Evolutionary conservation across 148 eudicot genomes (phyloP).

Genomic region (Amaranthus hypochondriacus): DNA sequence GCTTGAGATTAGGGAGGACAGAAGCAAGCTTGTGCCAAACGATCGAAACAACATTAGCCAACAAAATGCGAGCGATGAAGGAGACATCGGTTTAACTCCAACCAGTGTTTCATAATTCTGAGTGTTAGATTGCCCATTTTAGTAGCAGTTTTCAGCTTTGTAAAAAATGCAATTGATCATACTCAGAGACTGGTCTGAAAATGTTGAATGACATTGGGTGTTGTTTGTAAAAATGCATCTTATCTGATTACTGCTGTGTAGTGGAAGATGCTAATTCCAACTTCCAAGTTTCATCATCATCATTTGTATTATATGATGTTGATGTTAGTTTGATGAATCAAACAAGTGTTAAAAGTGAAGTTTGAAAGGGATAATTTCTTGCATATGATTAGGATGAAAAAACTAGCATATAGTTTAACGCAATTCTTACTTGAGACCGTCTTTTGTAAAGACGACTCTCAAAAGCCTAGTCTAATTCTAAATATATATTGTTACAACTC

Average conservation of each 20-base stretch:
- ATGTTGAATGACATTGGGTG: conserved; percentile 5
- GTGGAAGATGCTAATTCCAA: background rate
- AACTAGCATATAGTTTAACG: too few species aligned
- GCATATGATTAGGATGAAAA: too few species aligned
- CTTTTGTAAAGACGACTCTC: too few species aligned
- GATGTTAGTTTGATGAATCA: too few species aligned
- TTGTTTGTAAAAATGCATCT: background rate
- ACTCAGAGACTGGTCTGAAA: background rate
- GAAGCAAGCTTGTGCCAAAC: conserved; percentile 7
- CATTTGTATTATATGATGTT: too few species aligned
- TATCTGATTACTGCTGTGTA: background rate
- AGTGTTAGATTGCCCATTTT: background rate
- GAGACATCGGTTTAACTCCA: conserved; percentile 16
- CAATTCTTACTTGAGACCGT: too few species aligned
- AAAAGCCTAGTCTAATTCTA: too few species aligned
- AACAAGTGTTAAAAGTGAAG: too few species aligned
- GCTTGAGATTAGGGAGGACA: conserved; percentile 30
- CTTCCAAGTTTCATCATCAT: too few species aligned
- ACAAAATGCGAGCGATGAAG: conserved; percentile 6
- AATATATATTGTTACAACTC: too few species aligned
- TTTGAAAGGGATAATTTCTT: too few species aligned
- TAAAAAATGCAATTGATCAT: background rate
- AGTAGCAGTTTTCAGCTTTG: background rate
- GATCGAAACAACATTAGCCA: conserved; percentile 11
- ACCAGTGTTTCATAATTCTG: background rate